A percentile compares a stretch with the other conserved stretches of the same genome.
phyloP scores from a whole-genome alignment of 139 green algal species.

The Micractinium sp. region DNA sequence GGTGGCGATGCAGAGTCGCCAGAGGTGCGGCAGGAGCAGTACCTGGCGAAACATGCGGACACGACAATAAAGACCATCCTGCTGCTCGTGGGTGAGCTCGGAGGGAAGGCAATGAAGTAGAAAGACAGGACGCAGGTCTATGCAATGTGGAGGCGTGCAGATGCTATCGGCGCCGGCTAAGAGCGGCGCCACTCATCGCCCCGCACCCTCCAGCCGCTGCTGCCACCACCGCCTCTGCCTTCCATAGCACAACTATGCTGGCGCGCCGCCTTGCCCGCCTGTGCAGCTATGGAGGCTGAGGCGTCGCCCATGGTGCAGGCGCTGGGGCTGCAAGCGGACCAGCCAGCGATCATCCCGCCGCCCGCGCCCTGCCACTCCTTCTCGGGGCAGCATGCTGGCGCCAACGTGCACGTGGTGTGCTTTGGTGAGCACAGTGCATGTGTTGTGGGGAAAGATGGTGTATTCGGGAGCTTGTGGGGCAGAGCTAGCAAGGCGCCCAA shows the following conservation, averaged over 20 bases:
- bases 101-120: too few relatives aligned
- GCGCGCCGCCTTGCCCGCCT: neutral
- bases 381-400: constrained; percentile 57
- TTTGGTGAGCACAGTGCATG: constrained; percentile 58
- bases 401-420: constrained; percentile 79
- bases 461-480: too few relatives aligned
- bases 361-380: constrained; percentile 76
- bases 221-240: neutral
- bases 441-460: neutral
- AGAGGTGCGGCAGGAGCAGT: constrained; percentile 1
- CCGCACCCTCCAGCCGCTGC: too few relatives aligned
- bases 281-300: constrained; percentile 92
- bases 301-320: constrained; percentile 80
- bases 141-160: too few relatives aligned
- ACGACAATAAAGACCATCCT: constrained; percentile 28
- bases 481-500: too few relatives aligned
- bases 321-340: constrained; percentile 67
- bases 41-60: constrained; percentile 19
- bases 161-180: too few relatives aligned
- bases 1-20: neutral
- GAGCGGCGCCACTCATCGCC: too few relatives aligned
- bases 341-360: constrained; percentile 56
- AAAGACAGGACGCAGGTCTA: too few relatives aligned
- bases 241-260: too few relatives aligned
- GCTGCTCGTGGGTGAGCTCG: constrained; percentile 37